These are phyloP conservation scores for Guadua angustifolia DNA, from an alignment of 176 grass and related monocot species.

Conservation along the genomic window DNA sequence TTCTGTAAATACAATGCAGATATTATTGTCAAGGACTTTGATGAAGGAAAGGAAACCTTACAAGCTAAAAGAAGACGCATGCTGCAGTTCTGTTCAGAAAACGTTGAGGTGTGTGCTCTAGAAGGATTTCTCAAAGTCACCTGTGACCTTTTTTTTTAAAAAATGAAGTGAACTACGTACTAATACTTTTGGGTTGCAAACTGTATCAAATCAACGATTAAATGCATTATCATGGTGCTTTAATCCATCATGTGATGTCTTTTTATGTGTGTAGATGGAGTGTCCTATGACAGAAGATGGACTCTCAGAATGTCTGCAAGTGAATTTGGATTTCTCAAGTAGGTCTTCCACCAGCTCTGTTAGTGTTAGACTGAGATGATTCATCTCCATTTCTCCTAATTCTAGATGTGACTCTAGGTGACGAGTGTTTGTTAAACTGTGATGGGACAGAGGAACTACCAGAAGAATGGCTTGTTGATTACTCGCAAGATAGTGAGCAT, in stretches of 20 bases:
- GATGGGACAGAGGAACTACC: slow-evolving; percentile 69
- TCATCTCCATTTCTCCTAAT: slow-evolving; percentile 37
- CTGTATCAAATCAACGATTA: slow-evolving; percentile 18
- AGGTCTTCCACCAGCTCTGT: slow-evolving; percentile 24
- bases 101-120: slow-evolving; percentile 49
- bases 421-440: slow-evolving; percentile 58
- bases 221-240: slow-evolving; percentile 24
- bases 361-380: slow-evolving; percentile 5
- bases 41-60: slow-evolving; percentile 74
- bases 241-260: slow-evolving; percentile 23
- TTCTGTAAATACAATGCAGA: slow-evolving; percentile 46
- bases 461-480: slow-evolving; percentile 80
- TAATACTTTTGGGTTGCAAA: slow-evolving; percentile 10
- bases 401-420: slow-evolving; percentile 54
- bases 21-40: slow-evolving; percentile 60
- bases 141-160: background rate
- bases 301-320: slow-evolving; percentile 64
- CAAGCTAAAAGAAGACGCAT: slow-evolving; percentile 87
- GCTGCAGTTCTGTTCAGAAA: slow-evolving; percentile 87
- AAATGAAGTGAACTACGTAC: slow-evolving; percentile 12
- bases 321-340: slow-evolving; percentile 71
- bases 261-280: slow-evolving; percentile 58
- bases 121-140: background rate
- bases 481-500: slow-evolving; percentile 64
- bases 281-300: slow-evolving; percentile 62